Evolutionary conservation across 495 filamentous ascomycete species (phyloP).

Genomic region (Massariosphaeria phaeospora): DNA sequence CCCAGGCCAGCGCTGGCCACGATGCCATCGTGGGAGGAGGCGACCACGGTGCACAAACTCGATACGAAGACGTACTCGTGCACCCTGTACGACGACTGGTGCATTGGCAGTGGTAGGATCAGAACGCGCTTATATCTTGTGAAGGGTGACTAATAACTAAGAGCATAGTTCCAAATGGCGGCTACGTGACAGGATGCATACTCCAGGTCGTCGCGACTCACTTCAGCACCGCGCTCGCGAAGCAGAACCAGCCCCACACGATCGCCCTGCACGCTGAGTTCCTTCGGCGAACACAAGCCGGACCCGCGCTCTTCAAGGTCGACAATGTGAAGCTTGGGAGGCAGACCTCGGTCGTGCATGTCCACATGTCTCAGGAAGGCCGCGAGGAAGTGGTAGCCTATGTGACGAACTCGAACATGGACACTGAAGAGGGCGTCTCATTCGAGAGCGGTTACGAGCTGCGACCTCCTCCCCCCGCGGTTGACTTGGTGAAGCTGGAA

Average conservation of each 20-base stretch:
- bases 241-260: constrained; percentile 57
- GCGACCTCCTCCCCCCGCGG: constrained; percentile 45
- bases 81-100: constrained; percentile 58
- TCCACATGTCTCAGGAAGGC: constrained; percentile 56
- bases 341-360: constrained; percentile 64
- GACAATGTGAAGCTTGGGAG: constrained; percentile 69
- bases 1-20: not conserved
- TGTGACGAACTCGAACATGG: constrained; percentile 60
- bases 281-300: constrained; percentile 61
- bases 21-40: constrained; percentile 51
- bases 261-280: constrained; percentile 68
- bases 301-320: constrained; percentile 59
- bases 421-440: constrained; percentile 54
- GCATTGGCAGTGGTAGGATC: constrained; percentile 61
- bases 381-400: constrained; percentile 62
- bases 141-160: constrained; percentile 12
- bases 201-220: constrained; percentile 58
- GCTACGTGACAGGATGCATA: constrained; percentile 64
- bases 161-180: constrained; percentile 74
- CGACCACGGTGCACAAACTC: constrained; percentile 51
- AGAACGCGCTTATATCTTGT: not conserved
- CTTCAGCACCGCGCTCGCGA: constrained; percentile 58
- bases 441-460: constrained; percentile 51
- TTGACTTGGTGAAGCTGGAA: constrained; percentile 43
- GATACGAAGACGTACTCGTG: constrained; percentile 58